Percentiles rank a stretch among this genome's conserved stretches.
phyloP scores from a whole-genome alignment of 352 stramenopile genomes.

The Salisapilia sapeloensis region DNA sequence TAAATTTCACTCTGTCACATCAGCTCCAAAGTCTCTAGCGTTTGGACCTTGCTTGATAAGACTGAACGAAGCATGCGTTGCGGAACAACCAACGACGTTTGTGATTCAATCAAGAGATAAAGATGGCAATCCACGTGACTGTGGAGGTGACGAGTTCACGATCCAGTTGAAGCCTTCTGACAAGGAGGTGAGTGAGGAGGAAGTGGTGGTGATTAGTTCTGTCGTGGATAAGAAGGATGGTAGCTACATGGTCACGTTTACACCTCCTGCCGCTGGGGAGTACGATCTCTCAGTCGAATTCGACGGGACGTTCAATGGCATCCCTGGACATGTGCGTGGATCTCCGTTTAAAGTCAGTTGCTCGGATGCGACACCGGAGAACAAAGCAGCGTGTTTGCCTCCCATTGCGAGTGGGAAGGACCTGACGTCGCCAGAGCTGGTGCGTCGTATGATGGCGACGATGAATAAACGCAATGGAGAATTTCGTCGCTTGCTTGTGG shows the following conservation, averaged over 20 bases:
- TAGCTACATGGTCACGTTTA: conserved; percentile 88
- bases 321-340: conserved; percentile 86
- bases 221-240: conserved; percentile 86
- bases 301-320: conserved; percentile 84
- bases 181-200: conserved; percentile 16
- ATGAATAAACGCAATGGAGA: conserved; percentile 80
- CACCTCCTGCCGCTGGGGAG: conserved; percentile 47
- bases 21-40: conserved; percentile 80
- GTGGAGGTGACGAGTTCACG: conserved; percentile 90
- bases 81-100: conserved; percentile 68
- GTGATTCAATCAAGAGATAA: conserved; percentile 87
- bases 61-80: conserved; percentile 45
- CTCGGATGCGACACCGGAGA: conserved; percentile 36
- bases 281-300: conserved; percentile 86
- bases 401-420: conserved; percentile 49
- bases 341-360: conserved; percentile 76
- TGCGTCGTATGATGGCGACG: conserved; percentile 48
- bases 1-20: conserved; percentile 91
- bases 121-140: conserved; percentile 76
- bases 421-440: conserved; percentile 51
- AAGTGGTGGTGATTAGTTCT: conserved; percentile 14
- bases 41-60: conserved; percentile 86
- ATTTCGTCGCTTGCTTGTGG: conserved; percentile 57
- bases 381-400: conserved; percentile 56
- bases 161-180: conserved; percentile 34